phyloP scores from a whole-genome alignment of 345 rosid genomes.

The Excoecaria cochinchinensis region DNA sequence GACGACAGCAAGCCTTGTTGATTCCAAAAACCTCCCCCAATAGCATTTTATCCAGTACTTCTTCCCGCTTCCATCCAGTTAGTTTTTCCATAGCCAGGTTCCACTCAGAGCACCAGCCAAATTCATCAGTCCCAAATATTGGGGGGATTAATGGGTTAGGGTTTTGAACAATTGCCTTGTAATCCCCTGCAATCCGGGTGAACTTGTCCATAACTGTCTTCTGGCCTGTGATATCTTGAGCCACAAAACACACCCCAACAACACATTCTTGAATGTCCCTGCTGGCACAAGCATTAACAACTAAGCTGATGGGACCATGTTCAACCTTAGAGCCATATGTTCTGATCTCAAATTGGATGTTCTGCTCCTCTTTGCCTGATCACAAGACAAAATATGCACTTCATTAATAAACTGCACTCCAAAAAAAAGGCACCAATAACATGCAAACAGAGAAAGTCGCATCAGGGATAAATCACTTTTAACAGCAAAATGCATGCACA shows the following conservation, averaged over 20 bases:
- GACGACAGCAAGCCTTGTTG: slow-evolving; percentile 64
- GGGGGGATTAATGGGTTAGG: slow-evolving; percentile 95
- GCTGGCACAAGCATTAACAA: slow-evolving; percentile 92
- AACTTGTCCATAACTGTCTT: slow-evolving; percentile 93
- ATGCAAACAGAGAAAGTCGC: background rate
- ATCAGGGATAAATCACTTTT: background rate
- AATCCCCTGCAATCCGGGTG: slow-evolving; percentile 95
- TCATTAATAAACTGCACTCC: background rate
- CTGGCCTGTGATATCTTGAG: slow-evolving; percentile 94
- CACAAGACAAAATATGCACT: slow-evolving; percentile 15
- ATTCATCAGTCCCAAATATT: slow-evolving; percentile 81
- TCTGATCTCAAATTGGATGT: slow-evolving; percentile 81
- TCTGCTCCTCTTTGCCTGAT: slow-evolving; percentile 88
- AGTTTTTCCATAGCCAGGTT: slow-evolving; percentile 82
- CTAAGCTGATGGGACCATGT: slow-evolving; percentile 72
- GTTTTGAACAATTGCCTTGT: slow-evolving; percentile 86
- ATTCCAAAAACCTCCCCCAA: slow-evolving; percentile 86
- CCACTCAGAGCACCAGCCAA: slow-evolving; percentile 99
- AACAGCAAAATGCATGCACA: background rate
- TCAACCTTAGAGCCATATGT: slow-evolving; percentile 59
- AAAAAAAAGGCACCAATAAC: background rate
- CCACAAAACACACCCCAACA: slow-evolving; percentile 93
- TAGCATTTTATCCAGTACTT: slow-evolving; percentile 81
- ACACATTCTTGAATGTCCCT: slow-evolving; percentile 76
- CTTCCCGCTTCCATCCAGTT: slow-evolving; percentile 81